Base-by-base conservation (phyloP, 768 basidiomycete species). In the Chalciporus piperatus region DNA sequence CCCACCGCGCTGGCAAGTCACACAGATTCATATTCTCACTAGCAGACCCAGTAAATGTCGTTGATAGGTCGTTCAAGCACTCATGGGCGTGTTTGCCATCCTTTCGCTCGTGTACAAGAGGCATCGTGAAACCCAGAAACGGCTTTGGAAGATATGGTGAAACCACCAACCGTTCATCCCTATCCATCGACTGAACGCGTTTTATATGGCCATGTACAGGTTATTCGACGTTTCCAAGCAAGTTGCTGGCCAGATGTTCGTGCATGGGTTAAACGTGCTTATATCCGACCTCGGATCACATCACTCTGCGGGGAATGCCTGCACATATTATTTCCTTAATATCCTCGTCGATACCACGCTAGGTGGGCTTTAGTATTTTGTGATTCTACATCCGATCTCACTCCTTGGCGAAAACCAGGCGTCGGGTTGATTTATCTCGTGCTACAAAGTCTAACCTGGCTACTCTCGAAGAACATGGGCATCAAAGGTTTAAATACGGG, bases 151-250 rank as follows among this genome's bases (percentile, higher is more conserved):
- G 59, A 96, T 97, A 72, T 98, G 96, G 92, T 88, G 59, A 52
- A 82, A 56, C 51, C 6, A 30, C 45, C 30, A 28, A 12, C 23
- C 10, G 9, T 22, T 38, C 44, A 37, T 17, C 13, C n/a, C 23
- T 16, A 20, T 22, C 12, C 30, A 41, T 50, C n/a, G n/a, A 27
- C 58, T 59, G 39, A 58, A 27, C 13, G n/a, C n/a, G 17, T 22
- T 52, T 40, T 41, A 20, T 33, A 20, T 33, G 6, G 37, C 33
- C 25, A 48, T 45, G 44, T 16, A 41, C 27, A 92, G 90, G 92
- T 65, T 89, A n/a, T 93, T 90, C 67, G 94, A 97, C 61, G 89
- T 97, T 5, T 87, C 85, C 3, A 97, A 97, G 68, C 95, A 98
- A 74, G 73, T 97, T 48, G 77, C 89, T 13, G 96, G 91, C 41